phyloP scores from a whole-genome alignment of 805 yeast genomes.

The Kodamaea neixiangensis region DNA sequence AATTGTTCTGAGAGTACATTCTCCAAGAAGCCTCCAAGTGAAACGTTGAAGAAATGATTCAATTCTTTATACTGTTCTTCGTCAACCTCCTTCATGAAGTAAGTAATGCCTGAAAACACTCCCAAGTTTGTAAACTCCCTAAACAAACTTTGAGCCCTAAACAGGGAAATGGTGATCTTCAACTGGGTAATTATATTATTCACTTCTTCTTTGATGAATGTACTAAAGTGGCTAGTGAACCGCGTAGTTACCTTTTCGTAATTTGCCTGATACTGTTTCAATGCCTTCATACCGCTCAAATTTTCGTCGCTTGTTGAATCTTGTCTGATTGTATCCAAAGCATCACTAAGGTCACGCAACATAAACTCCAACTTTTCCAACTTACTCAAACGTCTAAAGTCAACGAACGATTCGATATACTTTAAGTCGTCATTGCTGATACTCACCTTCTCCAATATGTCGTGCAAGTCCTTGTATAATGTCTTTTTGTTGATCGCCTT shows the following conservation, averaged over 20 bases:
- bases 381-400: slow-evolving; percentile 48
- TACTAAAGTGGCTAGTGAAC: slow-evolving; percentile 50
- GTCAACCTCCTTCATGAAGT: slow-evolving; percentile 58
- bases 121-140: slow-evolving; percentile 29
- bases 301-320: slow-evolving; percentile 35
- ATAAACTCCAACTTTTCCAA: slow-evolving; percentile 53
- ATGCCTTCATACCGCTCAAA: slow-evolving; percentile 68
- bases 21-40: slow-evolving; percentile 31
- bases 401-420: slow-evolving; percentile 46
- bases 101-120: slow-evolving; percentile 36
- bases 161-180: slow-evolving; percentile 25
- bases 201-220: slow-evolving; percentile 37
- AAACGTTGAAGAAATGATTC: slow-evolving; percentile 40
- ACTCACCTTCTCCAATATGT: slow-evolving; percentile 69
- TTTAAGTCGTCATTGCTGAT: slow-evolving; percentile 57
- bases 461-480: slow-evolving; percentile 69
- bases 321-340: slow-evolving; percentile 56
- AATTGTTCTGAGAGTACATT: slow-evolving; percentile 23
- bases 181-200: slow-evolving; percentile 42
- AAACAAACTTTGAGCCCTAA: slow-evolving; percentile 24
- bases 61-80: slow-evolving; percentile 48
- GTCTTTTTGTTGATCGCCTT: slow-evolving; percentile 77
- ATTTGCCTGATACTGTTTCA: slow-evolving; percentile 60
- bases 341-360: slow-evolving; percentile 58
- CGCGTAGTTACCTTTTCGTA: slow-evolving; percentile 57